Base-by-base conservation (phyloP, 225 moss, liverwort and hornwort genomes). In the Rhytidiadelphus loreus region DNA sequence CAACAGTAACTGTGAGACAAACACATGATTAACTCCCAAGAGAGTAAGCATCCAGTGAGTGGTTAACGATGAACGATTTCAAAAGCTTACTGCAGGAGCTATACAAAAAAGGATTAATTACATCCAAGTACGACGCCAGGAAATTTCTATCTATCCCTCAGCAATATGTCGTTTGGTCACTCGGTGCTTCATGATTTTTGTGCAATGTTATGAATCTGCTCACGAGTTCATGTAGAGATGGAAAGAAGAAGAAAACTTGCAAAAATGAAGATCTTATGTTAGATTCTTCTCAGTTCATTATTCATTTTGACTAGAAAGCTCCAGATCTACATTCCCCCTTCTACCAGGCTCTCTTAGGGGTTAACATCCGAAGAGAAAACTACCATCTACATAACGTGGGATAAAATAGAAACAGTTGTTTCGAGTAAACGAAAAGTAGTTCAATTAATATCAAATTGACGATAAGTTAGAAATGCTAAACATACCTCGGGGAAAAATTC, bases 401-500 rank as follows among this genome's bases (percentile, higher is more conserved):
- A 66, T 84, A 59, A 48, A 84, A 83, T 44, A 41, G 35, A n/a
- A 84, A 69, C 17, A 56, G 29, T 48, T 69, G 30, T 23, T 70
- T n/a, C 33, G 9, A 60, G 52, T 77, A 50, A 64, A 68, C 26
- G n/a, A 68, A 65, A 48, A 75, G 25, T 18, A 88, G 55, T 55
- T n/a, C 3, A 55, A 19, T 21, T 53, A 26, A 62, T 59, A 52
- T 72, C 50, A 83, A 56, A 85, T 26, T 30, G 74, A 58, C 41
- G 35, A 53, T 13, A n/a, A 80, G 18, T 39, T 32, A 56, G 46
- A 46, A 33, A 43, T 72, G 32, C 66, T 68, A 22, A 72, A 77
- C 39, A 77, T 90, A 99, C 99, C 99, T 99, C 99, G 39, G 99
- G 97, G 73, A 99, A 99, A 70, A 99, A 95, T 86, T 97, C 97